These are phyloP conservation scores for Elongisporangium prolatum DNA, from an alignment of 352 stramenopile species.

Conservation along the genomic window DNA sequence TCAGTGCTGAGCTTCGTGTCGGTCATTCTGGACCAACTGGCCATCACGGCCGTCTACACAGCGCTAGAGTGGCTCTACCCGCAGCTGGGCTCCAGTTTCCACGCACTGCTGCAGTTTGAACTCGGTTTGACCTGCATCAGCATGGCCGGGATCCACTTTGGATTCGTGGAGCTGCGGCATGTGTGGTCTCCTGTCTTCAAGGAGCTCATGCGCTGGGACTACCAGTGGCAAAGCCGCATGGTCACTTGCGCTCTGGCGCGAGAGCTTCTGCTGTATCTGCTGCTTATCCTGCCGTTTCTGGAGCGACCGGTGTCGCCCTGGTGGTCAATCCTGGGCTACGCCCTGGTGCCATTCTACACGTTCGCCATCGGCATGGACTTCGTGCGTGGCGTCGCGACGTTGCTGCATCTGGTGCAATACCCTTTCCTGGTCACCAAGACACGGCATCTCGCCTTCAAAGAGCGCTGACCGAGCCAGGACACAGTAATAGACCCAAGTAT, in stretches of 20 bases:
- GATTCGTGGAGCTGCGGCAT: constrained; percentile 52
- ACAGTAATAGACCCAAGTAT: not conserved
- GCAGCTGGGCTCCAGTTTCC: constrained; percentile 28
- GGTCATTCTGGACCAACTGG: constrained; percentile 62
- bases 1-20: constrained; percentile 66
- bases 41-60: constrained; percentile 49
- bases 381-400: constrained; percentile 39
- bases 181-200: constrained; percentile 69
- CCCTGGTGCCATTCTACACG: constrained; percentile 54
- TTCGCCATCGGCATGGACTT: constrained; percentile 55
- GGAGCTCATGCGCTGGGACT: constrained; percentile 48
- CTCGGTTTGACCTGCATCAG: constrained; percentile 50
- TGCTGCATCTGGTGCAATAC: constrained; percentile 51
- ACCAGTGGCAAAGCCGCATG: constrained; percentile 33
- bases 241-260: constrained; percentile 50
- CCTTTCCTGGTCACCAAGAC: constrained; percentile 14
- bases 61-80: constrained; percentile 56
- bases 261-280: constrained; percentile 50
- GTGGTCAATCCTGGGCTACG: constrained; percentile 31
- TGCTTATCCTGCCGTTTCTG: constrained; percentile 55
- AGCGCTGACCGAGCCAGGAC: not conserved
- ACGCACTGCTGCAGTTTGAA: constrained; percentile 46
- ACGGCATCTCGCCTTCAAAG: not conserved
- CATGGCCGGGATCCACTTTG: constrained; percentile 41
- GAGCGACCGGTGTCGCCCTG: constrained; percentile 15